Evolutionary conservation across 2,329 filamentous ascomycete genomes (phyloP), one percentile per base, ranked within the genome.

Genomic region (Beauveria caledonica): DNA sequence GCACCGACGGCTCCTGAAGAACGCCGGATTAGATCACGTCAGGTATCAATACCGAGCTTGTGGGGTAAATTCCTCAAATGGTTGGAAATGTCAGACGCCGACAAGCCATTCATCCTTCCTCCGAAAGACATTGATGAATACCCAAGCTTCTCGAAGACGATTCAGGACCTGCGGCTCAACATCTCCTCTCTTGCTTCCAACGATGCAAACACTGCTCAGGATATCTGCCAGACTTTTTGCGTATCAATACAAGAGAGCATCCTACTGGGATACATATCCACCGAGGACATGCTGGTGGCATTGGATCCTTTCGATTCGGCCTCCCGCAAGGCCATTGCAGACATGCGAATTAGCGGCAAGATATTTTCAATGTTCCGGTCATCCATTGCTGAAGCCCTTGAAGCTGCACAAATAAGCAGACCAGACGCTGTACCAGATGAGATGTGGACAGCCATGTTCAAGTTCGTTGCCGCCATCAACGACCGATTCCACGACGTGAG

Each of bases 1-100:
- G 73, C 81, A 9, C 82, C 82, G 9, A 76, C 69, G 13, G 61
- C 70, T 3, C 63, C 69, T 10, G 65, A 69, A 55, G 60, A 67
- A 7, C 68, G 68, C 4, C 65, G 64, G n/a, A 63, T 62, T 27
- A 69, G 68, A 59, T 63, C 63, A 40, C 46, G 63, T 15, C 62
- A 62, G 17, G 40, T 67, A 7, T 66, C 59, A 29, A 55, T 66
- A 1, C 64, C 63, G 5, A 61, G 55, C 0, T 17, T 69, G 1
- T 56, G 72, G 21, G 68, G 69, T n/a, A 66, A 56, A 46, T 70
- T 70, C 59, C 65, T 72, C 13, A 55, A 63, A 19, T 70, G 70
- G 68, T 63, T 72, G n/a, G 63, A 67, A 45, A 65, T 63, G 49
- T 65, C 65, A 2, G 65, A 68, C 19, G 62, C 63, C 11, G 64